Conservation (phyloP, 2,329 filamentous ascomycete genomes). For the Claviceps sp. region DNA sequence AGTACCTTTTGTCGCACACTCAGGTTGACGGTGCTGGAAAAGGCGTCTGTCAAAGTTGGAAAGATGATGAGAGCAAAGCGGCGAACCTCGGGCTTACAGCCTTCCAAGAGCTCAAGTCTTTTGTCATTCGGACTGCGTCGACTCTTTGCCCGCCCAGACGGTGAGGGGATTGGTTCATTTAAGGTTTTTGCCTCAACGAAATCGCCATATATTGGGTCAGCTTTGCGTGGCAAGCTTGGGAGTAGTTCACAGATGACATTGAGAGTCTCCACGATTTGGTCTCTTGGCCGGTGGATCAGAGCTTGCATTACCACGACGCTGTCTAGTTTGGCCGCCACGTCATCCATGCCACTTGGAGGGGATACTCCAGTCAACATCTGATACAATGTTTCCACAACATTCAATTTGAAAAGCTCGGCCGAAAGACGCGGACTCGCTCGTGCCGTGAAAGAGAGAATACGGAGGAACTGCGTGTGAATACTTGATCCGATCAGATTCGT, state of each 20-base stretch:
- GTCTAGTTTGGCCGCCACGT: constrained; percentile 76
- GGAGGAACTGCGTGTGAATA: constrained; percentile 92
- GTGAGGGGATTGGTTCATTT: constrained; percentile 26
- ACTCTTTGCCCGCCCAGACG: constrained; percentile 18
- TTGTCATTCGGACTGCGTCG: constrained; percentile 55
- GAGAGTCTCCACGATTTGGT: constrained; percentile 92
- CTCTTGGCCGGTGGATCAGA: constrained; percentile 83
- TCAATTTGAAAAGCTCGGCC: constrained; percentile 85
- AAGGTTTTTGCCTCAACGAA: constrained; percentile 28
- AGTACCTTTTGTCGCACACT: constrained; percentile 91
- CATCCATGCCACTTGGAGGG: constrained; percentile 64
- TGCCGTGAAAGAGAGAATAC: constrained; percentile 80
- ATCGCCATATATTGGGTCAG: constrained; percentile 29
- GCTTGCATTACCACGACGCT: constrained; percentile 98
- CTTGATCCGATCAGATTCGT: constrained; percentile 89
- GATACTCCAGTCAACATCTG: constrained; percentile 95
- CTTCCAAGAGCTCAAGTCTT: constrained; percentile 64
- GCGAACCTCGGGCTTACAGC: constrained; percentile 76
- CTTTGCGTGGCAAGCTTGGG: constrained; percentile 53
- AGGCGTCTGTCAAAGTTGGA: constrained; percentile 89
- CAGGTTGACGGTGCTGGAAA: constrained; percentile 93
- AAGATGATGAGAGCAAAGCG: constrained; percentile 88
- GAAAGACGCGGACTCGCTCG: constrained; percentile 79
- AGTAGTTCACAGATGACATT: constrained; percentile 95
- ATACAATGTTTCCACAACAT: constrained; percentile 93